These are phyloP conservation scores for Fusarium oxysporum DNA, from an alignment of 2,329 filamentous ascomycete species.

Conservation along the genomic window DNA sequence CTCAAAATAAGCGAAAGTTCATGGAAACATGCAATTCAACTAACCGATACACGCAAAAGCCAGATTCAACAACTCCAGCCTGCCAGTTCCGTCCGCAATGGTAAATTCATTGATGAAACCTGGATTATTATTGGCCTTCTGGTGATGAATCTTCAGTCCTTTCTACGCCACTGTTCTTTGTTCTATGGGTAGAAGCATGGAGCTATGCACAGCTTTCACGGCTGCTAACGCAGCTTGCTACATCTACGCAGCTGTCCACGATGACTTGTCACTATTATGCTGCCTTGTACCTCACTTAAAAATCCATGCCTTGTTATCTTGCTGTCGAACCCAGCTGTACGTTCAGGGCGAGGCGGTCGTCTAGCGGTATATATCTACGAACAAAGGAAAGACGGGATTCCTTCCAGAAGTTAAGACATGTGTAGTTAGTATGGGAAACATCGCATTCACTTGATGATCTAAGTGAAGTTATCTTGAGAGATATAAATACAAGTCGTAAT, in stretches of 20 bases:
- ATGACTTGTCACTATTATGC: background rate
- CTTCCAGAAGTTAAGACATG: background rate
- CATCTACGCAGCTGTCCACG: background rate
- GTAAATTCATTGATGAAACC: fast-evolving
- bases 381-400: background rate
- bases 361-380: background rate
- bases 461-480: fast-evolving
- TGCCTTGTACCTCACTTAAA: background rate
- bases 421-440: background rate
- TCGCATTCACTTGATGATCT: background rate
- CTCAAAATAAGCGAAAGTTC: background rate
- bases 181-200: background rate
- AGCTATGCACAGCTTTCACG: background rate
- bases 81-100: background rate
- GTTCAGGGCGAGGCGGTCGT: background rate
- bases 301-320: background rate
- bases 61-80: background rate
- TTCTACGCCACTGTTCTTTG: background rate
- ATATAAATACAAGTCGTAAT: background rate
- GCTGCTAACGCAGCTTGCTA: background rate
- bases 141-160: background rate
- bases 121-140: background rate
- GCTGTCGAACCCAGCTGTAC: background rate
- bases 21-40: background rate
- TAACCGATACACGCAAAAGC: background rate